Conservation (phyloP, 2,329 filamentous ascomycete species). For the Chaetothyriales sp. region DNA sequence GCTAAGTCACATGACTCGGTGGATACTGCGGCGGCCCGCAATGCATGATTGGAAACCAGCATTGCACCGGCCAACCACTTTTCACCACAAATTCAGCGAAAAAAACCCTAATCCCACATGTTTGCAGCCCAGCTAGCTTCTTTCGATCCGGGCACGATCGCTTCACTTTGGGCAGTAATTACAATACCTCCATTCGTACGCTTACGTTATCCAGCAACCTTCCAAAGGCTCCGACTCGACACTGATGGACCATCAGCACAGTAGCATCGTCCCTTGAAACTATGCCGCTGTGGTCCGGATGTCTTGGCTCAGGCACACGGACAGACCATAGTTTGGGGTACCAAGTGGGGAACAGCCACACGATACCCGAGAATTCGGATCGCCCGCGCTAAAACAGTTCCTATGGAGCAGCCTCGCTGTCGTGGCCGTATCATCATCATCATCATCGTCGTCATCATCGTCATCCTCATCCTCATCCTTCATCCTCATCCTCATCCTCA, state of each 20-base stretch:
- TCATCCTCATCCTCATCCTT: constrained; percentile 13
- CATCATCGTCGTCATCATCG: constrained; percentile 8
- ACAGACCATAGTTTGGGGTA: not conserved
- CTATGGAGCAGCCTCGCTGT: not conserved
- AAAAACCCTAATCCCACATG: not conserved
- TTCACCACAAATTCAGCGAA: not conserved
- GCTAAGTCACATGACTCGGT: not conserved
- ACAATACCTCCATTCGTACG: not conserved
- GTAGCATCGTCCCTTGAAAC: too few relatives aligned
- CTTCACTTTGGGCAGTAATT: not conserved
- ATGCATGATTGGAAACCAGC: not conserved
- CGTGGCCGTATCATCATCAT: not conserved
- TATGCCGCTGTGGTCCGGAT: too few relatives aligned
- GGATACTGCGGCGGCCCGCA: not conserved
- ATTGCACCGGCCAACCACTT: not conserved
- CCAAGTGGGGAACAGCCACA: too few relatives aligned
- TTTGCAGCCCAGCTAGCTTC: not conserved
- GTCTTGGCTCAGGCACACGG: not conserved
- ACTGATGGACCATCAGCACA: not conserved
- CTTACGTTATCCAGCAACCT: not conserved
- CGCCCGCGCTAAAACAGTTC: not conserved
- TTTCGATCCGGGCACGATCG: not conserved
- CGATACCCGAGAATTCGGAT: too few relatives aligned
- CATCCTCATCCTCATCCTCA: constrained; percentile 28
- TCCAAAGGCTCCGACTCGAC: not conserved